These are phyloP conservation scores for Coprinopsis cinerea DNA, from an alignment of 768 basidiomycete species.

Conservation along the genomic window DNA sequence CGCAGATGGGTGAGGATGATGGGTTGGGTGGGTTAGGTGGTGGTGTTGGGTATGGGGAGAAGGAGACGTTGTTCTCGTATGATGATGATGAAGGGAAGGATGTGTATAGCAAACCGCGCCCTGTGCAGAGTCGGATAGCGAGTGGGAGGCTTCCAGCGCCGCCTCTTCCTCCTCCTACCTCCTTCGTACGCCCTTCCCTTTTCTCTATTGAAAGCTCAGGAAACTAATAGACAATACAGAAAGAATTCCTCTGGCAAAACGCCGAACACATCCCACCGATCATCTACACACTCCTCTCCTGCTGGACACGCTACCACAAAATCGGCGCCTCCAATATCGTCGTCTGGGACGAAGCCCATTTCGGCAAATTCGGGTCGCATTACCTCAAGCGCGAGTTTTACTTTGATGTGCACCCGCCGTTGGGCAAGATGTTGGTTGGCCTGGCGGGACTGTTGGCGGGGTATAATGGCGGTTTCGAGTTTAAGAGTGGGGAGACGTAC, in stretches of 20 bases:
- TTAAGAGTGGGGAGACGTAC: conserved; percentile 87
- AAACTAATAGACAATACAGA: conserved; percentile 32
- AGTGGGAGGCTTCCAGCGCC: conserved; percentile 60
- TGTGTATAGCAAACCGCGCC: conserved; percentile 43
- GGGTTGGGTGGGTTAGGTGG: conserved; percentile 20
- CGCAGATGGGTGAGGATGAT: conserved; percentile 38
- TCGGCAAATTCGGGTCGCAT: conserved; percentile 97
- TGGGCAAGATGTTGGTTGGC: conserved; percentile 99
- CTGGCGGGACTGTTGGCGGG: conserved; percentile 87
- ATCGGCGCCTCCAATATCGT: conserved; percentile 84
- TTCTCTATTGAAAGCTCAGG: too few relatives aligned
- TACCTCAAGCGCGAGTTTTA: conserved; percentile 99
- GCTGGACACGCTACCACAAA: conserved; percentile 91
- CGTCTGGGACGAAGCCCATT: conserved; percentile 99
- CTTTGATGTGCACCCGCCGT: conserved; percentile 97
- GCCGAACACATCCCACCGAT: conserved; percentile 71
- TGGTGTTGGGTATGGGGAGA: conserved; percentile 13
- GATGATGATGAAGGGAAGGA: conserved; percentile 49
- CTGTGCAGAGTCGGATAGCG: conserved; percentile 31
- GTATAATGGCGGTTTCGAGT: conserved; percentile 89
- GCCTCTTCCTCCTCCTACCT: conserved; percentile 60
- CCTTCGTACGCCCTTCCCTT: conserved; percentile 36
- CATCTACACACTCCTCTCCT: conserved; percentile 87
- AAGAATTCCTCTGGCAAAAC: conserved; percentile 77
- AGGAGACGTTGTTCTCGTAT: conserved; percentile 22